Percentiles rank a stretch among this genome's conserved stretches.
Conservation (phyloP, 139 green algal species). For the Volvox reticuliferus region DNA sequence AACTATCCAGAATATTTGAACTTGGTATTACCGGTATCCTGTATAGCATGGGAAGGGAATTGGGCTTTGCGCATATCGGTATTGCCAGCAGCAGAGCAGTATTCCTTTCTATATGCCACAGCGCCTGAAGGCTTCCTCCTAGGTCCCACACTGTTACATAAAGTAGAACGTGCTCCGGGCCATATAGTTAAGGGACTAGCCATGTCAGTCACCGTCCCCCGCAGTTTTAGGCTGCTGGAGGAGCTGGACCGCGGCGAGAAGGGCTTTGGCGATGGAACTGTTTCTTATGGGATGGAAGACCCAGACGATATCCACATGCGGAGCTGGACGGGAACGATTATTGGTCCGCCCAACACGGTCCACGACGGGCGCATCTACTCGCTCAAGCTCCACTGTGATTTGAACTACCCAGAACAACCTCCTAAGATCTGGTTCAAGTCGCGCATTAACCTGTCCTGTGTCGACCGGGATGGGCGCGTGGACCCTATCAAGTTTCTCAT, state of each 20-base stretch:
- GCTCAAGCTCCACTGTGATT: conserved; percentile 82
- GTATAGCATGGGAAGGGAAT: no score
- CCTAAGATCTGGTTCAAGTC: conserved; percentile 77
- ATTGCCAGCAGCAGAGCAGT: background rate
- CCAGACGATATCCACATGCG: conserved; percentile 89
- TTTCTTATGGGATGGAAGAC: conserved; percentile 97
- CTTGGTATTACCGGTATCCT: no score
- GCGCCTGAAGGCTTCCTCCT: no score
- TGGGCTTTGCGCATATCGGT: background rate
- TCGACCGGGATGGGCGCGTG: conserved; percentile 75
- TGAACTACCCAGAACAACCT: conserved; percentile 87
- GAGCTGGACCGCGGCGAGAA: conserved; percentile 96
- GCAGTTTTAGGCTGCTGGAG: conserved; percentile 97
- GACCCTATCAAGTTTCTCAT: conserved; percentile 82
- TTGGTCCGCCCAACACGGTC: conserved; percentile 89
- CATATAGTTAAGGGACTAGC: no score
- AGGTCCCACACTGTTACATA: no score
- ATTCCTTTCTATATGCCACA: no score
- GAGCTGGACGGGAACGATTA: conserved; percentile 97
- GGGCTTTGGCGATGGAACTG: conserved; percentile 95
- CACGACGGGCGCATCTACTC: conserved; percentile 96
- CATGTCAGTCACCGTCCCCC: conserved; percentile 75
- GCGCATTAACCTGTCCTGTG: conserved; percentile 82
- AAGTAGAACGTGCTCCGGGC: no score
- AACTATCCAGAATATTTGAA: no score